Evolutionary conservation across 306 rosid species (phyloP).

Genomic region (Trifolium subterraneum): DNA sequence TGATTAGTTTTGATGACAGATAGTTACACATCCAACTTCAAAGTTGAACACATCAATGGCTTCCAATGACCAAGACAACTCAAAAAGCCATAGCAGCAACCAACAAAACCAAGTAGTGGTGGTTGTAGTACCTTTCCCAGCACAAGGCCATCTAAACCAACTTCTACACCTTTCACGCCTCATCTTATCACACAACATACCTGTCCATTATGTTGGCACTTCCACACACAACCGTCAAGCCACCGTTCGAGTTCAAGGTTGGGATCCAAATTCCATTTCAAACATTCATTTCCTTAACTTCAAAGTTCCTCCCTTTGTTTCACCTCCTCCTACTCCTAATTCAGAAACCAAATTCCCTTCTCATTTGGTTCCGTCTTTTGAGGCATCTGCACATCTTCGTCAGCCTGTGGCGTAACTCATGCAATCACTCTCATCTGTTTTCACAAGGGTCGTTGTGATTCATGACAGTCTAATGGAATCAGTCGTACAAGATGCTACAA

Average conservation of each 20-base stretch:
- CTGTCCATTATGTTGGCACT: constrained; percentile 60
- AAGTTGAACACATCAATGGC: constrained; percentile 17
- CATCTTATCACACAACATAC: constrained; percentile 50
- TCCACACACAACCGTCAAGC: constrained; percentile 62
- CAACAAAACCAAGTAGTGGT: constrained; percentile 44
- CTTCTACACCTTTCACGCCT: constrained; percentile 69
- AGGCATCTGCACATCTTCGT: constrained; percentile 53
- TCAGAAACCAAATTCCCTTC: constrained; percentile 56
- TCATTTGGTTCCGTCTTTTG: constrained; percentile 62
- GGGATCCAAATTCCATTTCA: constrained; percentile 45
- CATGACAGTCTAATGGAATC: constrained; percentile 65
- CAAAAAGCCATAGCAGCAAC: not conserved
- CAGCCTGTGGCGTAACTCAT: constrained; percentile 44
- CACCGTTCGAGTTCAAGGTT: constrained; percentile 54
- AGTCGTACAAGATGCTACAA: constrained; percentile 51
- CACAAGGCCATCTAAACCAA: constrained; percentile 83
- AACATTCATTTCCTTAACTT: constrained; percentile 61
- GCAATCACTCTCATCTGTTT: constrained; percentile 43
- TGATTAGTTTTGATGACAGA: too few species aligned
- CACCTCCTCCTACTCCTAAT: constrained; percentile 60
- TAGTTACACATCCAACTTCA: not conserved
- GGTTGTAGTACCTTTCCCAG: constrained; percentile 60
- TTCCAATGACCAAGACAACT: constrained; percentile 26
- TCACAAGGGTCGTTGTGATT: constrained; percentile 54
- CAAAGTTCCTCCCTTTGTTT: constrained; percentile 45